Percentiles rank a stretch among this genome's conserved stretches.
phyloP scores from a whole-genome alignment of 192 early-diverging fungal species.

The Gigaspora rosea region DNA sequence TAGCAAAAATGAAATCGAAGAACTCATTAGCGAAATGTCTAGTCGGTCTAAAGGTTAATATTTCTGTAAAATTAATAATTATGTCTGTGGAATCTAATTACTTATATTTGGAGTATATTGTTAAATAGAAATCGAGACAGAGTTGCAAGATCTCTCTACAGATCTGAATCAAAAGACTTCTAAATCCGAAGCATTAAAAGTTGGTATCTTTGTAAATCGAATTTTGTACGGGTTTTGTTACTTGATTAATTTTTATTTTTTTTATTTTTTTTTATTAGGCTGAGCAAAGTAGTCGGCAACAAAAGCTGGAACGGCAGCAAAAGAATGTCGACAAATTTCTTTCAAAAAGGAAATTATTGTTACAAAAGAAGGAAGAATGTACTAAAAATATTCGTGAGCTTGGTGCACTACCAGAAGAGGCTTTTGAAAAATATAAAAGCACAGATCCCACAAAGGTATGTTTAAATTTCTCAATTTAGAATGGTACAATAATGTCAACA shows the following conservation, averaged over 20 bases:
- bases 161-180: slow-evolving; percentile 34
- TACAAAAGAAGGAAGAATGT: slow-evolving; percentile 87
- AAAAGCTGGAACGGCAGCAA: slow-evolving; percentile 55
- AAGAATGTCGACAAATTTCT: slow-evolving; percentile 76
- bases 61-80: neutral
- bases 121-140: slow-evolving; percentile 44
- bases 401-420: slow-evolving; percentile 93
- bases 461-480: neutral
- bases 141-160: slow-evolving; percentile 33
- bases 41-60: slow-evolving; percentile 39
- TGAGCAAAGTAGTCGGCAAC: slow-evolving; percentile 51
- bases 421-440: slow-evolving; percentile 70
- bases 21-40: slow-evolving; percentile 41
- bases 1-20: slow-evolving; percentile 36
- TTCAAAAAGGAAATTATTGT: slow-evolving; percentile 65
- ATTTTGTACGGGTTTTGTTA: slow-evolving; percentile 8
- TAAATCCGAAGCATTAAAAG: slow-evolving; percentile 37
- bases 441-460: slow-evolving; percentile 52
- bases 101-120: neutral
- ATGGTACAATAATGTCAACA: too few species aligned
- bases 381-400: slow-evolving; percentile 88
- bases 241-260: neutral
- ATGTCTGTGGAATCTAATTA: neutral
- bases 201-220: slow-evolving; percentile 7
- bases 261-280: slow-evolving; percentile 33